Evolutionary conservation across 2,329 filamentous ascomycete genomes (phyloP).

Genomic region (Epichloe glyceriae): DNA sequence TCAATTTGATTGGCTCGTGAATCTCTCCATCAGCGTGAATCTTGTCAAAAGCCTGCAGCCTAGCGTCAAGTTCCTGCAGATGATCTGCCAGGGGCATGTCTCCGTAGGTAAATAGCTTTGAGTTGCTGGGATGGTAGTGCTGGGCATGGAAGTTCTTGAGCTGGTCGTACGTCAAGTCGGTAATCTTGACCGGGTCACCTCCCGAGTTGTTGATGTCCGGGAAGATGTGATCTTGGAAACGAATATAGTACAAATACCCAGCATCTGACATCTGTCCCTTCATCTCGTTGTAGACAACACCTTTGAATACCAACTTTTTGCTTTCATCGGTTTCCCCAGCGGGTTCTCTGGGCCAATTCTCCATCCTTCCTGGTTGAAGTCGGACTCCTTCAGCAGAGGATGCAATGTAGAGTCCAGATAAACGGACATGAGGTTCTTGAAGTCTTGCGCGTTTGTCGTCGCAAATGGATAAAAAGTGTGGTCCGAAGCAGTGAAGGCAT

Average conservation of each 20-base stretch:
- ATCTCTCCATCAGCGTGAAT: slow-evolving; percentile 59
- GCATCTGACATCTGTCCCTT: slow-evolving; percentile 98
- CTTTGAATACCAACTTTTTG: slow-evolving; percentile 79
- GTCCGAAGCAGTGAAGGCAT: slow-evolving; percentile 91
- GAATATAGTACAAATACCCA: slow-evolving; percentile 89
- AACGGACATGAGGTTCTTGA: slow-evolving; percentile 89
- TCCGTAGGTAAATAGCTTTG: slow-evolving; percentile 90
- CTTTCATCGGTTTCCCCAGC: slow-evolving; percentile 43
- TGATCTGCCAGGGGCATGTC: slow-evolving; percentile 80
- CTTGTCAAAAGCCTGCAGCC: slow-evolving; percentile 60
- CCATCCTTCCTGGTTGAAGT: slow-evolving; percentile 97
- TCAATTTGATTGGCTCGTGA: slow-evolving; percentile 62
- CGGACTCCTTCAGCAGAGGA: slow-evolving; percentile 75
- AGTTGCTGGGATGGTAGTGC: slow-evolving; percentile 96
- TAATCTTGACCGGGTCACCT: slow-evolving; percentile 92
- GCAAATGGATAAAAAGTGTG: slow-evolving; percentile 98
- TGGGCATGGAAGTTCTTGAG: slow-evolving; percentile 77
- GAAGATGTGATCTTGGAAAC: slow-evolving; percentile 89
- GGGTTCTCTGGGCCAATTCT: slow-evolving; percentile 87
- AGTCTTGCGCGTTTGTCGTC: slow-evolving; percentile 90
- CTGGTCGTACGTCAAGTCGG: slow-evolving; percentile 84
- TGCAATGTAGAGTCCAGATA: slow-evolving; percentile 92
- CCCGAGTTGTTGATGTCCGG: slow-evolving; percentile 93
- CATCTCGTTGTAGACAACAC: slow-evolving; percentile 99
- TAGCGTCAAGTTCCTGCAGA: slow-evolving; percentile 62